These are phyloP conservation scores for Nigrospora sphaerica DNA, from an alignment of 2,329 filamentous ascomycete genomes.

Conservation along the genomic window DNA sequence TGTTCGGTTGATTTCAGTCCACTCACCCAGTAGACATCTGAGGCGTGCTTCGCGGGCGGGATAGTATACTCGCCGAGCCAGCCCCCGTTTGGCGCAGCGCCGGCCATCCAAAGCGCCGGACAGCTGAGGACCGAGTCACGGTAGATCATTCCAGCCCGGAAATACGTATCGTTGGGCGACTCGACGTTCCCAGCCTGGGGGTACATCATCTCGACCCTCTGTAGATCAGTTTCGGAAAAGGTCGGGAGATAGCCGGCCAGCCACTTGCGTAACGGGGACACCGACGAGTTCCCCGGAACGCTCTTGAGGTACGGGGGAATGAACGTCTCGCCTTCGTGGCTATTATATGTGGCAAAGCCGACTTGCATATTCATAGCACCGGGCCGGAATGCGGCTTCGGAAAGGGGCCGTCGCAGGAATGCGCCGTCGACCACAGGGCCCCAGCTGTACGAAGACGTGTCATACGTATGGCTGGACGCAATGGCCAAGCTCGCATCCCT, in stretches of 20 bases:
- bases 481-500: conserved; percentile 44
- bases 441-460: conserved; percentile 51
- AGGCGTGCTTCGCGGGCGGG: conserved; percentile 49
- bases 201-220: conserved; percentile 35
- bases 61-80: conserved; percentile 56
- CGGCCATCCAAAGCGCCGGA: conserved; percentile 50
- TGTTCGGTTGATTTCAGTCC: background rate
- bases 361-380: conserved; percentile 25
- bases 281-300: conserved; percentile 33
- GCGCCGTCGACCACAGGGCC: conserved; percentile 50
- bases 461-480: conserved; percentile 41
- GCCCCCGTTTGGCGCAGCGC: conserved; percentile 31
- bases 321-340: conserved; percentile 57
- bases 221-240: conserved; percentile 31
- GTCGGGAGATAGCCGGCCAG: conserved; percentile 44
- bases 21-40: conserved; percentile 48
- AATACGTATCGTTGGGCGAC: conserved; percentile 40
- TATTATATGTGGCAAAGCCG: conserved; percentile 52
- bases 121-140: conserved; percentile 53
- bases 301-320: conserved; percentile 40
- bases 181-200: conserved; percentile 39
- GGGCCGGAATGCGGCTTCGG: conserved; percentile 27
- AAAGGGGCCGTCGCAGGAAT: conserved; percentile 43
- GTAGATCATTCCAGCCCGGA: conserved; percentile 49
- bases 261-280: conserved; percentile 43